Evolutionary conservation across 148 eudicot species (phyloP).

Genomic region (Spergularia marina): DNA sequence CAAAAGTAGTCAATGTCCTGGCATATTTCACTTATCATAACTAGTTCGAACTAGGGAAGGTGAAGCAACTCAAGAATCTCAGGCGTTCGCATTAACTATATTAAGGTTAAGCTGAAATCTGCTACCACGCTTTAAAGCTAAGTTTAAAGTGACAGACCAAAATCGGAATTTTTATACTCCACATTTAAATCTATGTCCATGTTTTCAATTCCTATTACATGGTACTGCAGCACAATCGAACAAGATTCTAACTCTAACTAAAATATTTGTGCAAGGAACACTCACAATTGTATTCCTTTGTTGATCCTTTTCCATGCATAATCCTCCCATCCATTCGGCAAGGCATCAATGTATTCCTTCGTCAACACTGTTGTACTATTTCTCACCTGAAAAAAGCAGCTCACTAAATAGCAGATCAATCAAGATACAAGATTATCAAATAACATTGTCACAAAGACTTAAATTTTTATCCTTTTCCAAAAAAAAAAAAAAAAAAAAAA

Average conservation of each 20-base stretch:
- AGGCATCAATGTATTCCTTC: slow-evolving; percentile 82
- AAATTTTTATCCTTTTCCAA: background rate
- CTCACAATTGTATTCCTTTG: slow-evolving; percentile 91
- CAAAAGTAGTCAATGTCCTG: background rate
- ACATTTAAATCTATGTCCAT: background rate
- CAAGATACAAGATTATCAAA: slow-evolving; percentile 22
- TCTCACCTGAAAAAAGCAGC: slow-evolving; percentile 78
- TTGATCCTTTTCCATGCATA: slow-evolving; percentile 97
- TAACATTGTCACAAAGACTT: background rate
- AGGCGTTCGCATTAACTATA: background rate
- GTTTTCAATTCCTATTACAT: background rate
- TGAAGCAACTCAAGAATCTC: background rate
- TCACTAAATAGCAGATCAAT: slow-evolving; percentile 66
- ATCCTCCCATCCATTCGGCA: slow-evolving; percentile 94
- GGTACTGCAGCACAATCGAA: background rate
- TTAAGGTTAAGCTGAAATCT: background rate
- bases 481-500: too few species aligned
- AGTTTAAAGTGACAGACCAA: too few species aligned
- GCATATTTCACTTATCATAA: background rate
- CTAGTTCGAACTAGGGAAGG: background rate
- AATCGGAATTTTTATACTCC: background rate
- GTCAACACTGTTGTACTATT: slow-evolving; percentile 92
- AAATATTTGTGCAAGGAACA: slow-evolving; percentile 20
- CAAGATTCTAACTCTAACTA: background rate
- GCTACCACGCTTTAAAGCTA: slow-evolving; percentile 3